These are phyloP conservation scores for Arthromyces matolae DNA, from an alignment of 768 basidiomycete species.

Conservation along the genomic window DNA sequence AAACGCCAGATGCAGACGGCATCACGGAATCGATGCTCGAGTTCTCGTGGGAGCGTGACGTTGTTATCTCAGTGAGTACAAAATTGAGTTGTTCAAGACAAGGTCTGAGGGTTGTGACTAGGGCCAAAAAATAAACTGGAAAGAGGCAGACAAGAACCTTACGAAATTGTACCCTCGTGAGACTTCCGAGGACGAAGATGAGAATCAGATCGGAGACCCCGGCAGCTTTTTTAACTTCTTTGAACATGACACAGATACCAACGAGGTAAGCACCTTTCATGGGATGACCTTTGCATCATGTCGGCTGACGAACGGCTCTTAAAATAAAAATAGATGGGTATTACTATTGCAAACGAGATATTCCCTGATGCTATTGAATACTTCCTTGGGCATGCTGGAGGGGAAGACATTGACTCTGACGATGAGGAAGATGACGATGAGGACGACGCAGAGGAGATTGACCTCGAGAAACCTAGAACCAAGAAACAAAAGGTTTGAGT, in stretches of 20 bases:
- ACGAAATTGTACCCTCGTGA: slow-evolving; percentile 76
- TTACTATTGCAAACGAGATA: slow-evolving; percentile 69
- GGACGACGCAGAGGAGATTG: slow-evolving; percentile 82
- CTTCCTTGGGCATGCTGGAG: slow-evolving; percentile 66
- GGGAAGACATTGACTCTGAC: slow-evolving; percentile 60
- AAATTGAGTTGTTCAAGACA: slow-evolving; percentile 1
- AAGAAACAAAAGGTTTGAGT: slow-evolving; percentile 69
- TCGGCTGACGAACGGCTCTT: too few species aligned
- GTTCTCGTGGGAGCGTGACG: slow-evolving; percentile 78
- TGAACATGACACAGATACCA: slow-evolving; percentile 59
- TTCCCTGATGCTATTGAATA: slow-evolving; percentile 81
- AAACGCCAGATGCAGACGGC: slow-evolving; percentile 68
- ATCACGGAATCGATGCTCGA: slow-evolving; percentile 75
- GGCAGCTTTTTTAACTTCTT: slow-evolving; percentile 92
- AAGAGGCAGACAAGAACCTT: slow-evolving; percentile 69
- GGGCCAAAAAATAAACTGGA: slow-evolving; percentile 77
- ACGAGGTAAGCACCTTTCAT: slow-evolving; percentile 44
- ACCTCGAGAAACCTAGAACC: slow-evolving; percentile 76
- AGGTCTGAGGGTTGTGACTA: slow-evolving; percentile 25
- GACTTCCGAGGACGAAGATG: slow-evolving; percentile 57
- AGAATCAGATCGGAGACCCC: slow-evolving; percentile 47
- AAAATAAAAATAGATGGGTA: slow-evolving; percentile 52
- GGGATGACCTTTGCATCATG: slow-evolving; percentile 13
- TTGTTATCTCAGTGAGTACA: slow-evolving; percentile 54
- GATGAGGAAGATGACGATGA: slow-evolving; percentile 69